Base-by-base conservation (phyloP, 345 rosid species). In the Acer campestre region DNA sequence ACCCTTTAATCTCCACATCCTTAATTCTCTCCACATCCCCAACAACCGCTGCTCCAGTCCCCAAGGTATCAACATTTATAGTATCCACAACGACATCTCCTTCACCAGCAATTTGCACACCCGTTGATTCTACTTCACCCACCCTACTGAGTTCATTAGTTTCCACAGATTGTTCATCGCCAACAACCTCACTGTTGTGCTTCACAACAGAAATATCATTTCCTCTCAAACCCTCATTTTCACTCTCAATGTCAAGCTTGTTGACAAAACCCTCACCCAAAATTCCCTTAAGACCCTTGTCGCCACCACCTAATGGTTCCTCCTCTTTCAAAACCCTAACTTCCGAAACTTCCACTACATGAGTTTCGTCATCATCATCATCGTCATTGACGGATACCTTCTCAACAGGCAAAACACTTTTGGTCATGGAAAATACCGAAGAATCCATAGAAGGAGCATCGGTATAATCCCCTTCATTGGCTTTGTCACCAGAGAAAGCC, bases 21-120 rank as follows among this genome's bases (percentile, higher is more conserved):
- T 82, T 77, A 72, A 40, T 46, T 31, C 79, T 86, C 35, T 70
- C 88, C 64, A 68, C 62, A 79, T 77, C 86, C 27, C 83, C 88
- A 63, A 74, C 81, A 22, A 77, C 86, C 67, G 81, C 86, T 61
- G 74, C 84, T 67, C 84, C 83, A 1, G 77, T 68, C 78, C 49
- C 82, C 48, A 42, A 35, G 61, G 77, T 61, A 82, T 64, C 74
- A 70, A 70, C 80, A 70, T 74, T 77, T 16, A 84, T 73, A 10
- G 81, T 81, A 40, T 85, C 88, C 69, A 83, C 84, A 71, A 70
- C 70, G 25, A 79, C 64, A 40, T 89, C 88, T 63, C 80, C 86
- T 62, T 44, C 82, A 35, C 80, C 56, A 17, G 64, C 73, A 61
- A 82, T 67, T 51, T 85, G 86, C 76, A 70, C 75, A 67, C 51